These are phyloP conservation scores for Aeschynomene evenia DNA, from an alignment of 306 rosid genomes.

Conservation along the genomic window DNA sequence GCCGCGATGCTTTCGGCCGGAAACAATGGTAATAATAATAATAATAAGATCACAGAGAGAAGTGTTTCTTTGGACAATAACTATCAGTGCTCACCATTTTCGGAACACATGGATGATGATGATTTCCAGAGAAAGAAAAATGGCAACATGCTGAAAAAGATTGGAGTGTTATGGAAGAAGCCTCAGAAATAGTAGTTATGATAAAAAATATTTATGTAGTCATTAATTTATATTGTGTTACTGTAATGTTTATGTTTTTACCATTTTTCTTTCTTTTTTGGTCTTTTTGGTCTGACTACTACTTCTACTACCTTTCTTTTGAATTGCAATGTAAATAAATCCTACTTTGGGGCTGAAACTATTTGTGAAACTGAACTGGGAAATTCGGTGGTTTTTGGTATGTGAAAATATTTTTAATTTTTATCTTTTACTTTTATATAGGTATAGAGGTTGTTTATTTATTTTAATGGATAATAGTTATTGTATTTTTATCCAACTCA, in stretches of 20 bases:
- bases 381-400: too few relatives aligned
- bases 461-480: too few relatives aligned
- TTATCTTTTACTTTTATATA: too few relatives aligned
- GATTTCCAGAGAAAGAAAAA: slow-evolving; percentile 87
- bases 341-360: slow-evolving; percentile 6
- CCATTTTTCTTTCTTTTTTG: neutral
- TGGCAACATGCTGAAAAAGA: slow-evolving; percentile 93
- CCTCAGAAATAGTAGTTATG: slow-evolving; percentile 64
- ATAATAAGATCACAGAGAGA: slow-evolving; percentile 68
- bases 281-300: neutral
- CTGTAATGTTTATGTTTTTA: slow-evolving; percentile 21
- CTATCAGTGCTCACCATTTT: slow-evolving; percentile 62
- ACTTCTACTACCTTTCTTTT: neutral
- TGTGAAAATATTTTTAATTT: too few relatives aligned
- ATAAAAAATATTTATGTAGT: slow-evolving; percentile 1
- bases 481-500: too few relatives aligned
- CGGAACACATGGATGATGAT: slow-evolving; percentile 64
- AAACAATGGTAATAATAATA: slow-evolving; percentile 62
- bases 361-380: slow-evolving; percentile 24
- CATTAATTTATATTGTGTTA: slow-evolving; percentile 7
- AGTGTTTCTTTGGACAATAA: slow-evolving; percentile 66
- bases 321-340: slow-evolving; percentile 46
- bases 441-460: too few relatives aligned
- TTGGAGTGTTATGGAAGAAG: slow-evolving; percentile 96
- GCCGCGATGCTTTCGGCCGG: slow-evolving; percentile 90